Base-by-base conservation (phyloP, 2,329 filamentous ascomycete genomes). In the Aureobasidium leucospermi region DNA sequence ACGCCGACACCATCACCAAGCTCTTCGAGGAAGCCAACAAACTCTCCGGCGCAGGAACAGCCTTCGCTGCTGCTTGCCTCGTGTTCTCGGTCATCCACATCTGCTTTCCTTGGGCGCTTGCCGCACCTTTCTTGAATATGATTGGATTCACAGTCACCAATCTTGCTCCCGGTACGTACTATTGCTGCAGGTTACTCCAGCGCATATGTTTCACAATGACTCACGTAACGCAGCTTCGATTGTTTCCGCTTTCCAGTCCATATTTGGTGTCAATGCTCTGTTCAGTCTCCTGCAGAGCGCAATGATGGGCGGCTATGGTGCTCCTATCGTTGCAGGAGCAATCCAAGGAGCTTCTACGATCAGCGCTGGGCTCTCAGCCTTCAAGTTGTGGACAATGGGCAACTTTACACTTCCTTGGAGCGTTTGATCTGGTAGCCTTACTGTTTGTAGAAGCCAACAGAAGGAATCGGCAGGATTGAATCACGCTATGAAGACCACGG, bases 251-350 rank as follows among this genome's bases (percentile, higher is more conserved):
- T 65, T 23, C 63, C 69, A 69, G 63, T 63, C 49, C 63, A 58
- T 42, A 62, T 67, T 66, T 11, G 60, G 64, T 9, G 47, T 55
- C 2, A 63, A 65, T 5, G 64, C 66, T 6, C 5, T 66, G 7
- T 68, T 65, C 36, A 68, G 70, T 0, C 65, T 62, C 11, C 42
- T 66, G 4, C 67, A 70, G 53, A 71, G 69, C 47, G 70, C 68
- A 9, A 67, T 67, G 4, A 71, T 71, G 70, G 68, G 68, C 4
- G 70, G 69, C 4, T 70, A 67, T 41, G 69, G 70, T 6, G 68
- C 55, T 16, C 60, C 64, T 32, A 53, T 65, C 55, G 67, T 65
- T 31, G 64, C 64, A 8, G 66, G 64, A 1, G 62, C 62, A 13
- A 64, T 65, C 5, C 64, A 68, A 43, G 66, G 60, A 11, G 43